Base-by-base conservation (phyloP, 2,329 filamentous ascomycete species). In the Alternaria panax region DNA sequence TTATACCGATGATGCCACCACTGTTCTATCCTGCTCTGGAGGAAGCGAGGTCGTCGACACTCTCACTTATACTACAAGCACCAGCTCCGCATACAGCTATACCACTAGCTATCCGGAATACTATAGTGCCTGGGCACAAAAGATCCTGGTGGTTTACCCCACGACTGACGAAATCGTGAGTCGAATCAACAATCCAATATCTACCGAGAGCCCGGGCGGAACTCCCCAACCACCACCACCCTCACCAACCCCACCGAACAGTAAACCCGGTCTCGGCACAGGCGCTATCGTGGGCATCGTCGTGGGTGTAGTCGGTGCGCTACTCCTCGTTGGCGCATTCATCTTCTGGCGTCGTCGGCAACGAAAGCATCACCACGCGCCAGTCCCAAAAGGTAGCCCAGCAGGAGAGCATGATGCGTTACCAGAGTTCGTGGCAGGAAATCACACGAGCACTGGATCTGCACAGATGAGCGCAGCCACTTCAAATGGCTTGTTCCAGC, bases 401-500 rank as follows among this genome's bases (percentile, higher is more conserved):
- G 11, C n/a, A 12, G 41, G 30, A 20, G 14, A 47, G n/a, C 34
- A 32, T 2, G 25, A 41, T 46, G 18, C 32, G 4, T 20, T 54
- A 4, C 48, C 54, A 4, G 41, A 47, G 18, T 47, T 34, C 7
- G 40, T 57, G 5, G 46, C 27, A 11, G n/a, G 22, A 4, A 27
- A 18, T 18, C 7, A 27, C 30, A 48, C 1, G 27, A 22, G 11
- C 1, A n/a, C 24, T 9, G 16, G 22, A 14, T 25, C 18, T 20
- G 8, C 28, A 25, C 36, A 45, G 30, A 36, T 51, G 54, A 16
- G n/a, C 7, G 9, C 16, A 5, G n/a, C 30, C 2, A n/a, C 7
- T 8, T 41, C 53, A 2, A 24, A 57, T 43, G 32, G 50, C 1
- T 36, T 47, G 7, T 54, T 57, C 9, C 55, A 47, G 22, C 42